A percentile compares a stretch with the other conserved stretches of the same genome.
phyloP scores from a whole-genome alignment of 768 basidiomycete species.

The Rhodotorula kratochvilovae region DNA sequence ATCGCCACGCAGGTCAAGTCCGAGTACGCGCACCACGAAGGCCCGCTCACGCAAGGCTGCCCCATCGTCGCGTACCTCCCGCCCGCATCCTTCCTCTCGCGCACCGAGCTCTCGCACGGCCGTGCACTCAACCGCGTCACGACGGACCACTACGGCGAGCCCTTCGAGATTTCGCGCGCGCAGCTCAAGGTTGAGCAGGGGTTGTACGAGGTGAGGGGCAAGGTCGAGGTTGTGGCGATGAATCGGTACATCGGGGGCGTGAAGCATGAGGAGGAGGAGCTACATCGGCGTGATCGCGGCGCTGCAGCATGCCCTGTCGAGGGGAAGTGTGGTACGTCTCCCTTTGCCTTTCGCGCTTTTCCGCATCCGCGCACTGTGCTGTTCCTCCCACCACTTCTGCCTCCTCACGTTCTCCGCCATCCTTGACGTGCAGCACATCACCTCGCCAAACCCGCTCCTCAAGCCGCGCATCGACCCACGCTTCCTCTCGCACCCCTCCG shows the following conservation, averaged over 20 bases:
- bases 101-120: conserved; percentile 1
- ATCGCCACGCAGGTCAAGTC: not conserved
- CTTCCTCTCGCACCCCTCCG: not conserved
- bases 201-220: not conserved
- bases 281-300: conserved; percentile 11
- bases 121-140: conserved; percentile 1
- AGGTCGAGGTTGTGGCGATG: conserved; percentile 26
- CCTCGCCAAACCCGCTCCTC: conserved; percentile 43
- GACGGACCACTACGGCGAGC: not conserved
- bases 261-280: not conserved
- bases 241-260: conserved; percentile 9
- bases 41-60: conserved; percentile 21
- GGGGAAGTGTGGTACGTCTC: not conserved
- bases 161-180: not conserved
- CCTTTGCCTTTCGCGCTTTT: not conserved
- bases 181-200: conserved; percentile 11
- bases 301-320: not conserved
- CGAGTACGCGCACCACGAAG: not conserved
- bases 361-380: too few species aligned
- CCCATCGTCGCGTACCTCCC: conserved; percentile 23
- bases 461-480: conserved; percentile 28
- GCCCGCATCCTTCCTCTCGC: not conserved
- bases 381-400: too few species aligned
- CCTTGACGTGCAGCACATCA: conserved; percentile 52
- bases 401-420: too few species aligned